phyloP scores from a whole-genome alignment of 306 rosid genomes.

The Dicorynia guianensis region DNA sequence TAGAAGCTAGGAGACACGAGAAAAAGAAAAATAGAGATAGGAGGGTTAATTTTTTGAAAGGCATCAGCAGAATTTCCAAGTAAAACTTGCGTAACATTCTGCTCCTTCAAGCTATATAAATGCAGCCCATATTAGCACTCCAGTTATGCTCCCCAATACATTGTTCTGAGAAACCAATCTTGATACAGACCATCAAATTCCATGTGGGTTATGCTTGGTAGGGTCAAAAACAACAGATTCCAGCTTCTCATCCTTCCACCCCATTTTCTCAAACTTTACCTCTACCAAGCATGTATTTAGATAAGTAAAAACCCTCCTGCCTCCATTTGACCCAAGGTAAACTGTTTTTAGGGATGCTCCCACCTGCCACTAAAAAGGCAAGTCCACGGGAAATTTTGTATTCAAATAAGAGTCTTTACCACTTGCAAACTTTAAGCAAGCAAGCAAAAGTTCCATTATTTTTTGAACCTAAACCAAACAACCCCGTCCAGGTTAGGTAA shows the following conservation, averaged over 20 bases:
- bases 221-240: not conserved
- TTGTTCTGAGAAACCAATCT: not conserved
- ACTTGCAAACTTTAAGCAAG: not conserved
- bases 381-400: not conserved
- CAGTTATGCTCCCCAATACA: not conserved
- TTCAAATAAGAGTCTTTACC: not conserved
- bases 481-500: not conserved
- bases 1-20: not conserved
- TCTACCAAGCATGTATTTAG: not conserved
- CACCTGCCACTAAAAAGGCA: not conserved
- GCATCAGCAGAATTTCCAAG: not conserved
- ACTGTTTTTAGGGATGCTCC: too few relatives aligned
- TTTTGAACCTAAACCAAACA: not conserved
- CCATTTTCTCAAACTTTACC: not conserved
- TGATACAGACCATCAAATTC: not conserved
- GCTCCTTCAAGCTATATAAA: not conserved
- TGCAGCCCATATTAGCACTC: not conserved
- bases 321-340: not conserved
- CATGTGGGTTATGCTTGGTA: not conserved
- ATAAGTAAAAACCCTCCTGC: conserved; percentile 13
- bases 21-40: not conserved
- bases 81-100: not conserved
- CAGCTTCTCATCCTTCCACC: not conserved
- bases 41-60: not conserved
- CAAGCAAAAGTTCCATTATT: not conserved